Percentiles rank a stretch among this genome's conserved stretches.
Conservation (phyloP, 1,284 basidiomycete species). For the Wallemia hederae region DNA sequence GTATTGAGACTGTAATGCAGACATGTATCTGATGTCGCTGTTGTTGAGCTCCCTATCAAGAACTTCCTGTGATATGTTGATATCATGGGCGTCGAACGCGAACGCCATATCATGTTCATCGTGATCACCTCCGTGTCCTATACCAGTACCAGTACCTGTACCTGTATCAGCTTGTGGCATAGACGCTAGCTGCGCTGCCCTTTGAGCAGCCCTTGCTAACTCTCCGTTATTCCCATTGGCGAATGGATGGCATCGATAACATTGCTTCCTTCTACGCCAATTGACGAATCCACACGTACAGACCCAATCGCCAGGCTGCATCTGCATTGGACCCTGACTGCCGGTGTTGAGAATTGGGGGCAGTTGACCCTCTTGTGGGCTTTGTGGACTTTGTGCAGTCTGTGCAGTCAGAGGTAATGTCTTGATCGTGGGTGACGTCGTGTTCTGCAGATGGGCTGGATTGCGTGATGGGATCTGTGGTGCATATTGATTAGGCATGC, state of each 20-base stretch:
- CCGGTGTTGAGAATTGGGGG: conserved; percentile 66
- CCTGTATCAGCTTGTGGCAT: conserved; percentile 6
- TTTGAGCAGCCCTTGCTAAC: conserved; percentile 7
- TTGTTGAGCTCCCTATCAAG: not conserved
- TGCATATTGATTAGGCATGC: no score
- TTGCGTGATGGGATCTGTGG: no score
- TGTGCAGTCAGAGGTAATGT: no score
- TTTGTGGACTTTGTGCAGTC: not conserved
- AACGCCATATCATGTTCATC: conserved; percentile 2
- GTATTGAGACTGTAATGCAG: not conserved
- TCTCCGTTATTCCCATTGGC: conserved; percentile 3
- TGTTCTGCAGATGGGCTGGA: no score
- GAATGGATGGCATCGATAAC: conserved; percentile 8
- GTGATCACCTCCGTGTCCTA: conserved; percentile 13
- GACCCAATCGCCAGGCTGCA: conserved; percentile 74
- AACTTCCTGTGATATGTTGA: not conserved
- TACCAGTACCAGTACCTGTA: conserved; percentile 10
- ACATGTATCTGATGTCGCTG: not conserved
- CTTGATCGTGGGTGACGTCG: no score
- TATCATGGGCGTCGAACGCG: not conserved
- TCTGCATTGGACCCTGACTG: conserved; percentile 49
- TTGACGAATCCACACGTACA: conserved; percentile 32
- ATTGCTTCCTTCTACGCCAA: conserved; percentile 1
- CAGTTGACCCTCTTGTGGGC: not conserved
- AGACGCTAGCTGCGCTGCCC: conserved; percentile 11